phyloP scores from a whole-genome alignment of 2,329 filamentous ascomycete species.

The Alternaria ethzedia region DNA sequence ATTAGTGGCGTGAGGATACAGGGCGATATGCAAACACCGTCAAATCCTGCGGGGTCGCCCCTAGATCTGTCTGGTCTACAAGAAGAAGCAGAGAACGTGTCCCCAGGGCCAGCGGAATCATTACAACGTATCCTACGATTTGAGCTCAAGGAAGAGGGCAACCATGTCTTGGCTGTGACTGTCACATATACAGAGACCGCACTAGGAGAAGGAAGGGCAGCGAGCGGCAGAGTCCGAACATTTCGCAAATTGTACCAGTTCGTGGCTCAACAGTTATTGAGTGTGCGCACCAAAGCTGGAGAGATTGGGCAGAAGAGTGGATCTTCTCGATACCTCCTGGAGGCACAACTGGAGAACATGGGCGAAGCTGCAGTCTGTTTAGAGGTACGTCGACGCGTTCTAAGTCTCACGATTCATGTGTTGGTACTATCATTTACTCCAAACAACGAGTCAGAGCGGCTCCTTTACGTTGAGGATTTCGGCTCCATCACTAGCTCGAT shows the following conservation, averaged over 20 bases:
- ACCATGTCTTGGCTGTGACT: slow-evolving; percentile 90
- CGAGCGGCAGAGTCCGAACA: slow-evolving; percentile 72
- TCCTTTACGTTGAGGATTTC: slow-evolving; percentile 7
- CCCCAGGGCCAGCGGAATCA: slow-evolving; percentile 66
- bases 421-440: slow-evolving; percentile 20
- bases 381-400: slow-evolving; percentile 58
- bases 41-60: slow-evolving; percentile 65
- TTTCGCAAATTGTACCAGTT: slow-evolving; percentile 98
- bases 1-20: slow-evolving; percentile 82
- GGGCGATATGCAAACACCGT: slow-evolving; percentile 95
- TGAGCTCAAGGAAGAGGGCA: slow-evolving; percentile 91
- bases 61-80: slow-evolving; percentile 64
- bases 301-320: slow-evolving; percentile 59
- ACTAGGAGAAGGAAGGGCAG: slow-evolving; percentile 57
- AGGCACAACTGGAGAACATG: slow-evolving; percentile 95
- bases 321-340: slow-evolving; percentile 71
- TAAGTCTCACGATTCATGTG: slow-evolving; percentile 5
- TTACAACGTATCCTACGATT: slow-evolving; percentile 84
- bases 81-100: slow-evolving; percentile 34
- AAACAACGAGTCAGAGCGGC: slow-evolving; percentile 10
- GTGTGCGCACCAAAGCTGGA: slow-evolving; percentile 88
- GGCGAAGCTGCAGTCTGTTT: slow-evolving; percentile 83
- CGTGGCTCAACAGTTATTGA: slow-evolving; percentile 85
- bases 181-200: slow-evolving; percentile 91
- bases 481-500: slow-evolving; percentile 14